phyloP scores from a whole-genome alignment of 352 stramenopile species.

The Phytophthora hybrid region DNA sequence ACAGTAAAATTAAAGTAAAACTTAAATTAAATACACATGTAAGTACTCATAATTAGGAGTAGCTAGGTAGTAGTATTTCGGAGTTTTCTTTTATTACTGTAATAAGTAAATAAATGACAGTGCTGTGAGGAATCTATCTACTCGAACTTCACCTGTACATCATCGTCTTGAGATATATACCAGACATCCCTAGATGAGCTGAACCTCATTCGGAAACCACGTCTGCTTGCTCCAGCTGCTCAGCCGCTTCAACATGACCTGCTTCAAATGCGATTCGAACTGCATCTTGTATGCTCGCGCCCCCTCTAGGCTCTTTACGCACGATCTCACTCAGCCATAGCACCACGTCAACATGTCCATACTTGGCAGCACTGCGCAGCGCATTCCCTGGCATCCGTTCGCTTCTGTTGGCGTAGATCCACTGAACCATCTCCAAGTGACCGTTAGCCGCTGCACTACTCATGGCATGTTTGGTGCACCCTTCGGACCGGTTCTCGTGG shows the following conservation, averaged over 20 bases:
- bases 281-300: constrained; percentile 15
- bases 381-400: constrained; percentile 18
- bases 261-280: constrained; percentile 15
- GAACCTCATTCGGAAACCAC: not conserved
- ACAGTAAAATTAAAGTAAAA: too few species aligned
- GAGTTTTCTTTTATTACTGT: too few species aligned
- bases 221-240: constrained; percentile 7
- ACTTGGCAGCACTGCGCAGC: constrained; percentile 21
- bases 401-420: constrained; percentile 23
- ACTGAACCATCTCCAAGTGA: constrained; percentile 27
- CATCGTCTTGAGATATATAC: too few species aligned
- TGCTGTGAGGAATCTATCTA: too few species aligned
- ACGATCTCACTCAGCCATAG: constrained; percentile 16
- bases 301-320: constrained; percentile 14
- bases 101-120: too few species aligned
- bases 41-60: too few species aligned
- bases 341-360: constrained; percentile 23
- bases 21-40: too few species aligned
- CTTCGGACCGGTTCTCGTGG: constrained; percentile 25
- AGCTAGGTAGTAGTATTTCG: too few species aligned
- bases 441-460: constrained; percentile 22
- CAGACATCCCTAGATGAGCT: not conserved
- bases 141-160: too few species aligned
- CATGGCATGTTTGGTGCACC: constrained; percentile 27
- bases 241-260: constrained; percentile 5